A percentile compares a stretch with the other conserved stretches of the same genome.
Conservation (phyloP, 345 rosid genomes). For the Camelina hispida region DNA sequence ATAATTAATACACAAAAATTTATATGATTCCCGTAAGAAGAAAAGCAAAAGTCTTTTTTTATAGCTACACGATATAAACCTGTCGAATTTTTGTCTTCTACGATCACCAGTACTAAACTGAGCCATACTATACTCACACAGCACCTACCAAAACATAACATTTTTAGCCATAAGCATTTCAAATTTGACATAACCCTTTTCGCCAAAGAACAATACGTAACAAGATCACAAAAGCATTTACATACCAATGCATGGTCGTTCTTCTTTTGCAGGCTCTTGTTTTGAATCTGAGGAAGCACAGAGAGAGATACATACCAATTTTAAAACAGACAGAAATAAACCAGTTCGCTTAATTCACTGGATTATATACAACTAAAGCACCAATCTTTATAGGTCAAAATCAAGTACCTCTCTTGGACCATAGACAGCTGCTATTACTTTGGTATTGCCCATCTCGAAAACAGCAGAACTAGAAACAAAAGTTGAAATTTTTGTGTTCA, state of each 20-base stretch:
- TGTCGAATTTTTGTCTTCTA: slow-evolving; percentile 86
- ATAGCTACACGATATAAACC: slow-evolving; percentile 45
- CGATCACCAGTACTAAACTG: slow-evolving; percentile 95
- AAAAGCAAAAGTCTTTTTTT: background rate
- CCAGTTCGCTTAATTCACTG: background rate
- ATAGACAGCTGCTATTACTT: slow-evolving; percentile 94
- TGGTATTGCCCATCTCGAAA: slow-evolving; percentile 96
- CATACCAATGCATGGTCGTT: slow-evolving; percentile 74
- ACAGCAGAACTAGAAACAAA: slow-evolving; percentile 67
- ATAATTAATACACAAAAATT: slow-evolving; percentile 3
- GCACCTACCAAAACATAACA: slow-evolving; percentile 52
- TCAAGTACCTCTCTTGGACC: slow-evolving; percentile 88
- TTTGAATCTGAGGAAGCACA: slow-evolving; percentile 63
- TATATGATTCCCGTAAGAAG: slow-evolving; percentile 1
- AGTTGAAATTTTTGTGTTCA: background rate
- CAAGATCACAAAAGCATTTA: slow-evolving; percentile 14
- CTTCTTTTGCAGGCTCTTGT: slow-evolving; percentile 69
- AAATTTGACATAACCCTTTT: background rate
- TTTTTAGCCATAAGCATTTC: background rate
- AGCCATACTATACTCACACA: slow-evolving; percentile 96
- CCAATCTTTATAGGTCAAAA: slow-evolving; percentile 11
- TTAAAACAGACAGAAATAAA: background rate
- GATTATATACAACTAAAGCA: background rate
- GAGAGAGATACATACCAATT: background rate
- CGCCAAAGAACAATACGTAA: background rate